Conservation (phyloP, 768 basidiomycete species). For the Lactarius vividus region DNA sequence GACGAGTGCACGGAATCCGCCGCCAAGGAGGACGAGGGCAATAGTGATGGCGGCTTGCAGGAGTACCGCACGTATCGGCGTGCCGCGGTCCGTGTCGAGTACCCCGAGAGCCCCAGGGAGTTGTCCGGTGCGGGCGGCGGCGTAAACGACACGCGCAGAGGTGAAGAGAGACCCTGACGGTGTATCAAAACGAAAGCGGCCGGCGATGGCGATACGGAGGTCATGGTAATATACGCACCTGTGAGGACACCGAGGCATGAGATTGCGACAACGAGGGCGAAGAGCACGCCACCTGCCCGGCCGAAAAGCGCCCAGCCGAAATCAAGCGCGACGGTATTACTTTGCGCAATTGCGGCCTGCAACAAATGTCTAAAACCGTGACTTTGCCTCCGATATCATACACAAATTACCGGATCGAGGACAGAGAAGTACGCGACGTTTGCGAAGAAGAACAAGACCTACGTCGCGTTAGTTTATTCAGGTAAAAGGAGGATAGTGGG, state of each 20-base stretch:
- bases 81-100: constrained; percentile 4
- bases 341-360: constrained; percentile 5
- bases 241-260: constrained; percentile 14
- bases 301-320: constrained; percentile 18
- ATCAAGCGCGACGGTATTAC: constrained; percentile 16
- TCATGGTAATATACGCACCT: background rate
- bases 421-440: constrained; percentile 17
- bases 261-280: constrained; percentile 5
- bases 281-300: constrained; percentile 11
- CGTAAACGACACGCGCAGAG: constrained; percentile 13
- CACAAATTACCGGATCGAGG: constrained; percentile 7
- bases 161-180: constrained; percentile 8
- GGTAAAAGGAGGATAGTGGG: background rate
- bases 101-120: constrained; percentile 5
- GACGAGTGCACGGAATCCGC: constrained; percentile 10
- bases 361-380: background rate
- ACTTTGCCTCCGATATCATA: background rate
- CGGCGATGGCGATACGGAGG: background rate
- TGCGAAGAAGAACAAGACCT: constrained; percentile 12
- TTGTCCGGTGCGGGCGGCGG: constrained; percentile 8
- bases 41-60: constrained; percentile 5
- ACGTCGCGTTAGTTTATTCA: background rate
- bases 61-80: constrained; percentile 8
- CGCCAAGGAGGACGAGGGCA: constrained; percentile 9
- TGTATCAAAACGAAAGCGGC: background rate